Percentiles rank a stretch among this genome's conserved stretches.
Evolutionary conservation across 73 alveolate species (phyloP).

Genomic region (Breviolum minutum): DNA sequence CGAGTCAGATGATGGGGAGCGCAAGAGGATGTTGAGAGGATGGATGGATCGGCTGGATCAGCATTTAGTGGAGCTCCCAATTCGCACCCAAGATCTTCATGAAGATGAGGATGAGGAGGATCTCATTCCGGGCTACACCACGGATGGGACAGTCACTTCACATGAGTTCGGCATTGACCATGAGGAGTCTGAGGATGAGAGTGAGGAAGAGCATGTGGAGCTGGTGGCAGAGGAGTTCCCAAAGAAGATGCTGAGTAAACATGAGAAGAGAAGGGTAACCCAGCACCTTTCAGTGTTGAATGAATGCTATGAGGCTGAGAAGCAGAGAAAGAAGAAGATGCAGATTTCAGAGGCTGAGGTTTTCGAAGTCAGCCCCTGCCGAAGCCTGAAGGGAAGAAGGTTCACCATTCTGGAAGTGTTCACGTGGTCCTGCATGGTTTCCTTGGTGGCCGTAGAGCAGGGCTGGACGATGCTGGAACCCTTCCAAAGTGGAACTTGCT

Average conservation of each 20-base stretch:
- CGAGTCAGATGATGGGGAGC: background rate
- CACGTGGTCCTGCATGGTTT: background rate
- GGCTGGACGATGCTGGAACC: slow-evolving; percentile 18
- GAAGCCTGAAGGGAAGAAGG: background rate
- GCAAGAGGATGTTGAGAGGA: background rate
- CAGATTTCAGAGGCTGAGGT: background rate
- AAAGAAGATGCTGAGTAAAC: background rate
- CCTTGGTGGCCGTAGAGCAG: background rate
- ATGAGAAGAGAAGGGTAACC: background rate
- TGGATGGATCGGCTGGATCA: background rate
- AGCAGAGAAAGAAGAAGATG: background rate
- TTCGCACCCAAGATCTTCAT: background rate
- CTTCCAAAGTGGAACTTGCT: background rate
- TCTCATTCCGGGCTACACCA: background rate
- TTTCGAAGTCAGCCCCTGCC: background rate
- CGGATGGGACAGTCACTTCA: background rate
- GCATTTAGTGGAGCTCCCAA: background rate
- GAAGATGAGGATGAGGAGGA: background rate
- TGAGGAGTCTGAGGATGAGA: background rate
- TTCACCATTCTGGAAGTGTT: background rate
- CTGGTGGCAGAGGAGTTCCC: background rate
- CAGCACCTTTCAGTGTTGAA: background rate
- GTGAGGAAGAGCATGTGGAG: background rate
- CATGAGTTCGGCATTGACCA: background rate
- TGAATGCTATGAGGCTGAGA: background rate